phyloP scores from a whole-genome alignment of 805 yeast genomes.

The Alloascoidea hylecoeti region DNA sequence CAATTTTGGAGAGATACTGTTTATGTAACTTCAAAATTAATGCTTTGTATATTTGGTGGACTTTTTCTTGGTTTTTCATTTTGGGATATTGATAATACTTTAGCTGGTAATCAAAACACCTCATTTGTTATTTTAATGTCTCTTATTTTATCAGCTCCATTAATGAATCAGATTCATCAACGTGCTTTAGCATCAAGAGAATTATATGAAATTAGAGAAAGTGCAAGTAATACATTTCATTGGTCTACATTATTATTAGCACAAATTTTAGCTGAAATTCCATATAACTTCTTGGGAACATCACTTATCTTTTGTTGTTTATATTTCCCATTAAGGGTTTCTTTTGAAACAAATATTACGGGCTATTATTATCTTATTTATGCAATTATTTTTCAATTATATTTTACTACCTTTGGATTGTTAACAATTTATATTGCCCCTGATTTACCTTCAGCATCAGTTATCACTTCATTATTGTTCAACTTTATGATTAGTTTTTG shows the following conservation, averaged over 20 bases:
- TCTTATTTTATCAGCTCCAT: conserved; percentile 40
- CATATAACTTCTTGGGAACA: conserved; percentile 34
- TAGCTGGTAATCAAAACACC: conserved; percentile 43
- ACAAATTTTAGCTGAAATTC: conserved; percentile 42
- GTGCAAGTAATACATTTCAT: conserved; percentile 57
- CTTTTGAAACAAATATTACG: conserved; percentile 26
- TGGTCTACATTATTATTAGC: conserved; percentile 48
- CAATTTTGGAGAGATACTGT: conserved; percentile 46
- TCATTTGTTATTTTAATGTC: conserved; percentile 48
- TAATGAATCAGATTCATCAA: conserved; percentile 48
- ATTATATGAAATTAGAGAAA: conserved; percentile 56
- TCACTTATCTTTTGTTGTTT: conserved; percentile 38
- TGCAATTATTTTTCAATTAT: conserved; percentile 33
- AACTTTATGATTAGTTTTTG: conserved; percentile 49
- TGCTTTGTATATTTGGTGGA: conserved; percentile 33
- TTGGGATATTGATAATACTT: conserved; percentile 36
- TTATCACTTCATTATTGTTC: conserved; percentile 38
- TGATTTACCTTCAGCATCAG: conserved; percentile 53
- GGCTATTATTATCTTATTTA: conserved; percentile 44
- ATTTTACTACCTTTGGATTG: conserved; percentile 36
- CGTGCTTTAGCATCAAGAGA: conserved; percentile 44
- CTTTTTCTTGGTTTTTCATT: conserved; percentile 63
- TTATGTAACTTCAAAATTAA: conserved; percentile 48
- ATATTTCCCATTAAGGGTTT: conserved; percentile 37
- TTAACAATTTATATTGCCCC: conserved; percentile 45